A percentile compares a stretch with the other conserved stretches of the same genome.
phyloP scores from a whole-genome alignment of 805 yeast genomes.

The Komagataella phaffii region DNA sequence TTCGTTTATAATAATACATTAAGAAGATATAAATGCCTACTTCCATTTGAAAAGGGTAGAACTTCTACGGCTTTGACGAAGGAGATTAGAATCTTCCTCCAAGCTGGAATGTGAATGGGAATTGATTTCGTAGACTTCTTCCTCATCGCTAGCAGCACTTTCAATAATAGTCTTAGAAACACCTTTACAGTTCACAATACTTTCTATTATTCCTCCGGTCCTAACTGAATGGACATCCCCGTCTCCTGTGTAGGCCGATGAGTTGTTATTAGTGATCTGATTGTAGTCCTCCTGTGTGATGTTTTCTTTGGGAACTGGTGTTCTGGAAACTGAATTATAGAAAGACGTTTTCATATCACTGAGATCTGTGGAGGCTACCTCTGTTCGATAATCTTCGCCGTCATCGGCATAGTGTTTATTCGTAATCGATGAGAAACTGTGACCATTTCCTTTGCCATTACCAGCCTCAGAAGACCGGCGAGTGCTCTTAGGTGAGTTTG shows the following conservation, averaged over 20 bases:
- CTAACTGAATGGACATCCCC: slow-evolving; percentile 11
- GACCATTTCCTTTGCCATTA: slow-evolving; percentile 4
- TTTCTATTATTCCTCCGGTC: slow-evolving; percentile 65
- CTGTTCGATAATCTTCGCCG: not conserved
- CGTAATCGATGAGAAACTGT: not conserved
- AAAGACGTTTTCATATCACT: slow-evolving; percentile 8
- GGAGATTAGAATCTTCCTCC: not conserved
- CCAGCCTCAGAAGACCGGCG: slow-evolving; percentile 9
- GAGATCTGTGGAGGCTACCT: slow-evolving; percentile 9
- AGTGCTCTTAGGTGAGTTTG: not conserved
- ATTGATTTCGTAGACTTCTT: slow-evolving; percentile 14
- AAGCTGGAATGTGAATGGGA: not conserved
- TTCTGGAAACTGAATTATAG: not conserved
- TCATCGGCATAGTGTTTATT: not conserved
- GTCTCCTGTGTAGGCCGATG: not conserved
- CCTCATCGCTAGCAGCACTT: slow-evolving; percentile 33
- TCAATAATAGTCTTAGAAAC: slow-evolving; percentile 79
- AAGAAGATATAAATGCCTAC: not conserved
- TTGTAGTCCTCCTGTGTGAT: not conserved
- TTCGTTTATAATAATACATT: not conserved
- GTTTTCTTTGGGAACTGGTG: slow-evolving; percentile 1
- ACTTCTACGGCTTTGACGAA: not conserved
- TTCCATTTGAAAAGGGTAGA: not conserved
- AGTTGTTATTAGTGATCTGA: not conserved
- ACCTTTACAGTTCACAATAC: slow-evolving; percentile 73